Evolutionary conservation across 169 alveolate species (phyloP).

Genomic region (Fabrea salina): DNA sequence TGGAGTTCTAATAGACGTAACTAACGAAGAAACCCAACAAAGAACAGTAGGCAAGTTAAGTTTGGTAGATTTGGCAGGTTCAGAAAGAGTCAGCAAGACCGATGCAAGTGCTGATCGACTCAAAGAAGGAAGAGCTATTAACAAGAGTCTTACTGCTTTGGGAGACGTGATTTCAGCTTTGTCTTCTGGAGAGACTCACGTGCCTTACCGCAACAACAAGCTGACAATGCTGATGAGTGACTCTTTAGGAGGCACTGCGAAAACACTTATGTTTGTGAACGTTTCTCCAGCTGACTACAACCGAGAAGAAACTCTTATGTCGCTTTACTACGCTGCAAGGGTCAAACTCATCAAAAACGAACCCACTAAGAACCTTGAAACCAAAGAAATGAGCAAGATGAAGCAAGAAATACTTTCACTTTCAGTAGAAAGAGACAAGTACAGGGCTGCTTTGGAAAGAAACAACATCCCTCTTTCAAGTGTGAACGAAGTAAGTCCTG

Average conservation of each 20-base stretch:
- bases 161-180: constrained; percentile 90
- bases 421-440: constrained; percentile 25
- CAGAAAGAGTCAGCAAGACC: constrained; percentile 80
- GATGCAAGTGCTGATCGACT: constrained; percentile 63
- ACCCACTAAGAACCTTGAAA: constrained; percentile 61
- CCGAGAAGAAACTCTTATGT: constrained; percentile 79
- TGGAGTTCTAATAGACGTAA: constrained; percentile 68
- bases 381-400: constrained; percentile 25
- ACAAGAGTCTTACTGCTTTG: constrained; percentile 83
- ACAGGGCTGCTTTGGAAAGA: constrained; percentile 15
- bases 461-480: background rate
- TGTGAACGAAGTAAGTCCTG: background rate
- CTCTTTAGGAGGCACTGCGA: constrained; percentile 89
- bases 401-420: background rate
- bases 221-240: constrained; percentile 89
- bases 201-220: constrained; percentile 86
- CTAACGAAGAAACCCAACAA: constrained; percentile 63
- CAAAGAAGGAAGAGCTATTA: constrained; percentile 85
- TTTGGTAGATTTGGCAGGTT: constrained; percentile 90
- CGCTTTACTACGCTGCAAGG: constrained; percentile 83
- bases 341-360: constrained; percentile 84
- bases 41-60: constrained; percentile 80
- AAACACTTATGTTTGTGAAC: constrained; percentile 88
- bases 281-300: constrained; percentile 87
- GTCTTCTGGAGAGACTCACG: constrained; percentile 68